A percentile compares a stretch with the other conserved stretches of the same genome.
These are phyloP conservation scores for Aspergillus jensenii DNA, from an alignment of 2,329 filamentous ascomycete species.

Conservation along the genomic window DNA sequence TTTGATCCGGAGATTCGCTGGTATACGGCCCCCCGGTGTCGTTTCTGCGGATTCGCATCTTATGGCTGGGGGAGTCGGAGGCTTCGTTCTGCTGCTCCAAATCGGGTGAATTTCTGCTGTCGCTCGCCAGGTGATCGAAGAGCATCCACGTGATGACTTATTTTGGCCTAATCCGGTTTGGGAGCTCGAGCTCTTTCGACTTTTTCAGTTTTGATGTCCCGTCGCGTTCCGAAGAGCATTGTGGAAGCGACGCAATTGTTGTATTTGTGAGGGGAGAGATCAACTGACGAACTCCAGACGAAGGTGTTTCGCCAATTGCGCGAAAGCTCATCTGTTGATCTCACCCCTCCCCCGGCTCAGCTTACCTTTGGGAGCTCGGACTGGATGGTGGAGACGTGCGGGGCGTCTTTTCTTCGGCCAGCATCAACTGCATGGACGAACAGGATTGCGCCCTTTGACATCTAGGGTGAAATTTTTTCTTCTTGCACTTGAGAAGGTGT, in stretches of 20 bases:
- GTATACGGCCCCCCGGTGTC: background rate
- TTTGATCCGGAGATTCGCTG: background rate
- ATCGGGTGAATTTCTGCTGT: background rate
- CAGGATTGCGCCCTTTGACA: conserved; percentile 1
- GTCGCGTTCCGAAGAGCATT: background rate
- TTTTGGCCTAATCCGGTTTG: background rate
- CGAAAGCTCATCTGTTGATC: background rate
- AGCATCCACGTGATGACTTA: background rate
- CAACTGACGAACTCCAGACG: background rate
- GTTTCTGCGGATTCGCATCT: conserved; percentile 1
- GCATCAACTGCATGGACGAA: background rate
- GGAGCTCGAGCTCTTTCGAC: background rate
- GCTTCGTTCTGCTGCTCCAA: background rate
- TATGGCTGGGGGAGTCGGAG: background rate
- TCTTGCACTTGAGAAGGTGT: background rate
- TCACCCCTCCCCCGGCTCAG: conserved; percentile 1
- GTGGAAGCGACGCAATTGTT: background rate
- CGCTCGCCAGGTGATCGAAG: background rate
- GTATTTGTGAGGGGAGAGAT: background rate
- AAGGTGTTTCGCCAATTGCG: background rate
- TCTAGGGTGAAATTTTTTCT: background rate
- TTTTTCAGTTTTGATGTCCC: background rate
- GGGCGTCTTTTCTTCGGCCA: background rate
- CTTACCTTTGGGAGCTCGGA: background rate
- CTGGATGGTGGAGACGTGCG: conserved; percentile 4